phyloP scores from a whole-genome alignment of 495 filamentous ascomycete species.

The Talaromyces nanjingensis region DNA sequence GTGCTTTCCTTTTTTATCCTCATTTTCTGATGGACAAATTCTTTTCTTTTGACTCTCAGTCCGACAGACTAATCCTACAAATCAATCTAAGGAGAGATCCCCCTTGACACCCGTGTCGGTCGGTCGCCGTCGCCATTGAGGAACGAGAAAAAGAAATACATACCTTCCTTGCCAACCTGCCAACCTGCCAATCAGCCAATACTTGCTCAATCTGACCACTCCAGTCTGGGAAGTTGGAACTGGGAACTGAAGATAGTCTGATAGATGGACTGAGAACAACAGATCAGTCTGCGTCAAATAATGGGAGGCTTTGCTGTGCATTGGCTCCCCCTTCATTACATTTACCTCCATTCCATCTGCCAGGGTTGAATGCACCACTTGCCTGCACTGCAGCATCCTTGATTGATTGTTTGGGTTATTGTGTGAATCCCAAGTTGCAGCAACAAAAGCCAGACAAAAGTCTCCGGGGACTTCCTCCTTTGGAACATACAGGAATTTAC shows the following conservation, averaged over 20 bases:
- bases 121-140: not conserved
- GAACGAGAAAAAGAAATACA: not conserved
- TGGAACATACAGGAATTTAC: not conserved
- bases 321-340: slow-evolving; percentile 9
- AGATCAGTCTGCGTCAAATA: not conserved
- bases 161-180: not conserved
- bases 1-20: not conserved
- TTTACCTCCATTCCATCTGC: slow-evolving; percentile 4
- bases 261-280: not conserved
- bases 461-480: not conserved
- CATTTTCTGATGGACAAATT: not conserved
- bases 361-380: slow-evolving; percentile 3
- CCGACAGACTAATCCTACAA: not conserved
- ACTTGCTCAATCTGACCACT: not conserved
- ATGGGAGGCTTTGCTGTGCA: slow-evolving; percentile 7
- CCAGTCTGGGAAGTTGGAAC: not conserved
- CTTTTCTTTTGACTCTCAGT: not conserved
- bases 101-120: not conserved
- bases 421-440: not conserved
- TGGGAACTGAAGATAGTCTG: not conserved
- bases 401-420: not conserved
- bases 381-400: slow-evolving; percentile 1
- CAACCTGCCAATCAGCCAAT: not conserved
- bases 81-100: not conserved
- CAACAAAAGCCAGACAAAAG: not conserved